Base-by-base conservation (phyloP, 139 green algal genomes). In the Micractinium conductrix region DNA sequence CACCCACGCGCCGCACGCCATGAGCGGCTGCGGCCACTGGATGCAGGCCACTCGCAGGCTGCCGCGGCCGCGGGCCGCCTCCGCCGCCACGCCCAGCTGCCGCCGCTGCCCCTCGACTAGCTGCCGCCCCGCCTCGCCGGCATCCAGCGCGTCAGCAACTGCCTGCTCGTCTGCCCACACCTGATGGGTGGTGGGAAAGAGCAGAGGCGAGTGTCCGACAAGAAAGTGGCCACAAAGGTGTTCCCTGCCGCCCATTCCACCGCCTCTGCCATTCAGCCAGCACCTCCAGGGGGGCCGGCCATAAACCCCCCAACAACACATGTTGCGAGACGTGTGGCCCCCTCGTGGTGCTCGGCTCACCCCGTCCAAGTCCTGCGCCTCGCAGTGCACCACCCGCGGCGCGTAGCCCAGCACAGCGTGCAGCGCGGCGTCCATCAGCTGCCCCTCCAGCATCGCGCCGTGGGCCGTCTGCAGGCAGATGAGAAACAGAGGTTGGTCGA, bases 1-100 rank as follows among this genome's bases (percentile, higher is more conserved):
- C 62, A 93, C 92, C 92, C 92, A 95, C 30, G 88, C 84, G 1
- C 92, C 90, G 7, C 86, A 86, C 4, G 90, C 82, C 78, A 93
- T 93, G 22, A 90, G 43, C 33, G 92, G 92, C 38, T 91, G 82
- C 22, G 86, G 68, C 92, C 92, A 95, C 78, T 95, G 92, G 4
- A 95, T 40, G 68, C 89, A 92, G 19, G 81, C 76, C 43, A 95
- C 92, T 2, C 81, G 85, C 33, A 45, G 83, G 2, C 50, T 60
- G 5, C 38, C 73, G 38, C 92, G 81, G 19, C 92, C 92, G 30
- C 65, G 67, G 4, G 62, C 79, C 24, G 70, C 42, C 2, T 62
- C 79, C 1, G 73, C 60, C 2, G 91, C 91, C 8, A 68, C 82
- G 5, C 74, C 35, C 58, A 95, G 80, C 26, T 73, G 50, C 44